Conservation (phyloP, 129 eudicot genomes). For the Chrysanthemum makinoi region DNA sequence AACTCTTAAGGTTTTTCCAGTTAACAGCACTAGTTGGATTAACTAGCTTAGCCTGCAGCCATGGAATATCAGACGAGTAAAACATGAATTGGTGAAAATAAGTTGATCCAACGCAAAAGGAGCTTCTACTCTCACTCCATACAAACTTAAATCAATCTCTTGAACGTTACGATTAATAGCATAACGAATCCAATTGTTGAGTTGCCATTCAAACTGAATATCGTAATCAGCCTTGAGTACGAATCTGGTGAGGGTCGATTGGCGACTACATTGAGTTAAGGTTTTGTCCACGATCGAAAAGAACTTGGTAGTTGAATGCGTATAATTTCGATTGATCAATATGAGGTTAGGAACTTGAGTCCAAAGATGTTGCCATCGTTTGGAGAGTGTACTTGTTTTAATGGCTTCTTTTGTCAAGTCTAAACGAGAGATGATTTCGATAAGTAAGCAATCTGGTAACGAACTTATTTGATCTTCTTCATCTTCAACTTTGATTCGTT, state of each 20-base stretch:
- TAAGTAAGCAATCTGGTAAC: constrained; percentile 23
- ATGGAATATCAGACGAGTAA: constrained; percentile 14
- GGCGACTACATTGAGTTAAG: constrained; percentile 20
- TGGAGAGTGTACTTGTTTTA: constrained; percentile 22
- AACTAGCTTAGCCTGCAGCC: neutral
- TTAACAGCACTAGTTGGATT: constrained; percentile 13
- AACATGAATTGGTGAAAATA: constrained; percentile 22
- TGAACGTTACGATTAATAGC: constrained; percentile 19
- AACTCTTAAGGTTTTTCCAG: constrained; percentile 14
- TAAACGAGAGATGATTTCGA: constrained; percentile 26
- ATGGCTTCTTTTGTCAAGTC: constrained; percentile 16
- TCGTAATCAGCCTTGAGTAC: neutral
- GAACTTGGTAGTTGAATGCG: neutral
- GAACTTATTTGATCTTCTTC: constrained; percentile 24
- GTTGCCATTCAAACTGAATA: neutral
- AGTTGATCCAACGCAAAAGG: neutral
- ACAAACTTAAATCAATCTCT: neutral
- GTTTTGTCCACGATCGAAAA: constrained; percentile 23
- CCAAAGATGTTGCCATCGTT: constrained; percentile 26
- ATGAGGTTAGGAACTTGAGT: constrained; percentile 12
- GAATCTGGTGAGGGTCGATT: constrained; percentile 7
- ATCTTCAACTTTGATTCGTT: neutral
- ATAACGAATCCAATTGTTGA: constrained; percentile 21
- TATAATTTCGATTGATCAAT: neutral
- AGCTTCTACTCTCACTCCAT: neutral